These are phyloP conservation scores for Amylocystis lapponica DNA, from an alignment of 768 basidiomycete species.

Conservation along the genomic window DNA sequence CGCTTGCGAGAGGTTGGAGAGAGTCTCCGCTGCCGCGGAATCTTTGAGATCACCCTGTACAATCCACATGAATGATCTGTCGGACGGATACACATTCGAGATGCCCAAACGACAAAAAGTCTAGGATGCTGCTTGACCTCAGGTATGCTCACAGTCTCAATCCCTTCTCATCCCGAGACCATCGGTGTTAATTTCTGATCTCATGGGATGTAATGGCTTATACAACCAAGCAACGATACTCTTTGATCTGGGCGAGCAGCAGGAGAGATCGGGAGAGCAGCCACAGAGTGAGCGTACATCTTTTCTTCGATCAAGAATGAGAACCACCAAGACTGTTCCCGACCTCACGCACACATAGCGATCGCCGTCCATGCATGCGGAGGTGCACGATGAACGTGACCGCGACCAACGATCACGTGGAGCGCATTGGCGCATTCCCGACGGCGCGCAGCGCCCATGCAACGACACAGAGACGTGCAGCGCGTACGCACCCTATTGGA, in stretches of 20 bases:
- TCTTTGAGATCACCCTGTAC: constrained; percentile 49
- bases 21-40: constrained; percentile 50
- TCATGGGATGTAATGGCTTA: neutral
- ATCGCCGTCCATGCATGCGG: no score
- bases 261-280: no score
- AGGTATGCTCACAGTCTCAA: neutral
- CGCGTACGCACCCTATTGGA: constrained; percentile 16
- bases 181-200: neutral
- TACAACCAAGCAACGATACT: constrained; percentile 3
- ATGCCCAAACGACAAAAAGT: constrained; percentile 29
- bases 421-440: no score
- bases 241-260: no score
- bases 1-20: constrained; percentile 48
- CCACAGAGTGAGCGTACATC: no score
- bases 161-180: no score
- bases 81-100: neutral
- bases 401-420: constrained; percentile 18
- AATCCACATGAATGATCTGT: constrained; percentile 2
- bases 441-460: constrained; percentile 5
- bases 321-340: no score
- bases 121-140: constrained; percentile 4
- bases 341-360: no score
- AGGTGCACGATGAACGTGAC: no score
- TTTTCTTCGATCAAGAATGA: no score
- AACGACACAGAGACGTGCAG: neutral